Evolutionary conservation across 495 filamentous ascomycete genomes (phyloP).

Genomic region (Penicillium cataractarum): DNA sequence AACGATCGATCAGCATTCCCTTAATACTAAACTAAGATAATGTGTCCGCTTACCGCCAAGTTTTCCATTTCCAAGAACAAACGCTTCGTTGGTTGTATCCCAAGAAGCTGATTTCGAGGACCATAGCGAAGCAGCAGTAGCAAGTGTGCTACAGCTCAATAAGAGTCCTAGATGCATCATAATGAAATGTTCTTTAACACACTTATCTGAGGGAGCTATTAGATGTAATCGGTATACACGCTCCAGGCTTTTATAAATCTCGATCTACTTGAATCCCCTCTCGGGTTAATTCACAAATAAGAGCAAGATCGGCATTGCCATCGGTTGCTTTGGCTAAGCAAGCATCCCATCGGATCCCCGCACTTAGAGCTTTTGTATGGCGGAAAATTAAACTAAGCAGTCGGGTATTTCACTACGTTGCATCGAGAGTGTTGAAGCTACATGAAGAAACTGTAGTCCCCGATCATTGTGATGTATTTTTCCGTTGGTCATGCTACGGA

Average conservation of each 20-base stretch:
- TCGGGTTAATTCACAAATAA: background rate
- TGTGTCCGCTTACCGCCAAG: background rate
- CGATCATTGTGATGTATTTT: background rate
- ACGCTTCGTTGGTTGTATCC: conserved; percentile 10
- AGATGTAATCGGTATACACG: background rate
- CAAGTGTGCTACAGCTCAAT: background rate
- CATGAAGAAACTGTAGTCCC: background rate
- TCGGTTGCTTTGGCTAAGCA: background rate
- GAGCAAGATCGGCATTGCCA: background rate
- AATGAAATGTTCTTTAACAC: background rate
- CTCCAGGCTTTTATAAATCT: background rate
- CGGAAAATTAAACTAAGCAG: background rate
- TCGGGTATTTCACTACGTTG: conserved; percentile 5
- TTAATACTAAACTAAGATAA: background rate
- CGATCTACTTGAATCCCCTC: background rate
- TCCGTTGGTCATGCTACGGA: background rate
- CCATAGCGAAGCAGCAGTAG: conserved; percentile 1
- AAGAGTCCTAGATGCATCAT: background rate
- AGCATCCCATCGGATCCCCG: background rate
- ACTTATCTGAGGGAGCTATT: background rate
- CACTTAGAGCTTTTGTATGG: background rate
- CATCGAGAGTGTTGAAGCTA: background rate
- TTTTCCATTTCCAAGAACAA: conserved; percentile 8
- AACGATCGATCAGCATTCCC: background rate
- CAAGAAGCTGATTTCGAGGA: conserved; percentile 5